phyloP scores from a whole-genome alignment of 805 yeast species.

The Candida alai region DNA sequence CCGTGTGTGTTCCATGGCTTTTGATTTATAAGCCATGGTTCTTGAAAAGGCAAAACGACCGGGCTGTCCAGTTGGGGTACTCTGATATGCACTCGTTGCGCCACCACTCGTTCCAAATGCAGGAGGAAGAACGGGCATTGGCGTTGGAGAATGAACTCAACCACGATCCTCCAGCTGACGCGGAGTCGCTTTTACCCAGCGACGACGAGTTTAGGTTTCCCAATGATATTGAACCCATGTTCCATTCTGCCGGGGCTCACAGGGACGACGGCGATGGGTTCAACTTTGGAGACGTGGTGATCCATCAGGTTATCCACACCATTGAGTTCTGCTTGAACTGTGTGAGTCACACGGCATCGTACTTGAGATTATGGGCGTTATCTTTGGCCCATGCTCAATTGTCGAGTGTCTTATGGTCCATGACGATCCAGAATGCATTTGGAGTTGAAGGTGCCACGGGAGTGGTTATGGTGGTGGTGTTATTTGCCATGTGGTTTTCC shows the following conservation, averaged over 20 bases:
- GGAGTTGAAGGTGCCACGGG: constrained; percentile 52
- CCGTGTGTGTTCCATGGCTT: constrained; percentile 73
- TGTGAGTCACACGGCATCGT: constrained; percentile 78
- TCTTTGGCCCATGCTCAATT: constrained; percentile 79
- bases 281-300: constrained; percentile 63
- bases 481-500: constrained; percentile 74
- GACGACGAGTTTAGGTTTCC: constrained; percentile 32
- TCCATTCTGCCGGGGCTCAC: constrained; percentile 30
- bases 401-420: constrained; percentile 69
- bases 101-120: constrained; percentile 36
- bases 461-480: constrained; percentile 51
- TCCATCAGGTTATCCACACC: constrained; percentile 77
- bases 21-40: constrained; percentile 60
- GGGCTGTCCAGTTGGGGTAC: constrained; percentile 34
- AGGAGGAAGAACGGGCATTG: constrained; percentile 39
- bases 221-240: constrained; percentile 34
- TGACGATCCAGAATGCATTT: constrained; percentile 67
- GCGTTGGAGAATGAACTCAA: constrained; percentile 14
- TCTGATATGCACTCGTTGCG: constrained; percentile 39
- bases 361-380: constrained; percentile 73
- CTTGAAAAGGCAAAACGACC: constrained; percentile 34
- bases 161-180: constrained; percentile 15
- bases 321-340: constrained; percentile 77
- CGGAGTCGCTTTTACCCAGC: constrained; percentile 10
- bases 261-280: constrained; percentile 42